phyloP scores from a whole-genome alignment of 208 protist genomes.

The Strigomonas culicis region DNA sequence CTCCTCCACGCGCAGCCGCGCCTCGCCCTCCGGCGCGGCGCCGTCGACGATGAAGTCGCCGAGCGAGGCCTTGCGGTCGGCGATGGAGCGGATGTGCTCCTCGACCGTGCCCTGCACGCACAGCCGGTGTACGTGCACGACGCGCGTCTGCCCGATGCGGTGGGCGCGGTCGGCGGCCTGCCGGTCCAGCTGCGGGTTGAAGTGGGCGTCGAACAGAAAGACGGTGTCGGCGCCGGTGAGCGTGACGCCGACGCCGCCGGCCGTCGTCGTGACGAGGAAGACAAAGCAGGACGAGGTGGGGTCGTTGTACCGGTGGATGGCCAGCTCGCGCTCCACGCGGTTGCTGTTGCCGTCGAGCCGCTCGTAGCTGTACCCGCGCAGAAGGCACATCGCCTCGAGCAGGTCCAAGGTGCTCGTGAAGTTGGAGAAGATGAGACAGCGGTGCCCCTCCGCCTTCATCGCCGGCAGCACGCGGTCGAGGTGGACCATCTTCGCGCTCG shows the following conservation, averaged over 20 bases:
- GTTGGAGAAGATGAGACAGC: constrained; percentile 90
- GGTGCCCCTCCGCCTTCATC: constrained; percentile 76
- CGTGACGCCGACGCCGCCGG: constrained; percentile 98
- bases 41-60: constrained; percentile 92
- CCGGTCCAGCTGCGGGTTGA: constrained; percentile 98
- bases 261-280: constrained; percentile 96
- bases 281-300: constrained; percentile 72
- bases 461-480: constrained; percentile 86
- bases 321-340: constrained; percentile 83
- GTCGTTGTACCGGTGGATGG: constrained; percentile 94
- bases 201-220: constrained; percentile 96
- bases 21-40: constrained; percentile 17
- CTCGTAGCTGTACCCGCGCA: constrained; percentile 77
- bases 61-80: constrained; percentile 90
- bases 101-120: constrained; percentile 94
- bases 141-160: constrained; percentile 94
- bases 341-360: constrained; percentile 77
- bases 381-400: constrained; percentile 70
- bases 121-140: constrained; percentile 95
- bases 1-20: constrained; percentile 13
- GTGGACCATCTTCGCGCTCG: constrained; percentile 92
- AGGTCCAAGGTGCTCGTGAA: constrained; percentile 88
- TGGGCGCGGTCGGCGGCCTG: constrained; percentile 95
- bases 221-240: constrained; percentile 95
- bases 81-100: constrained; percentile 93